A percentile compares a stretch with the other conserved stretches of the same genome.
These are phyloP conservation scores for Kwoniella shivajii DNA, from an alignment of 1,284 basidiomycete species.

Conservation along the genomic window DNA sequence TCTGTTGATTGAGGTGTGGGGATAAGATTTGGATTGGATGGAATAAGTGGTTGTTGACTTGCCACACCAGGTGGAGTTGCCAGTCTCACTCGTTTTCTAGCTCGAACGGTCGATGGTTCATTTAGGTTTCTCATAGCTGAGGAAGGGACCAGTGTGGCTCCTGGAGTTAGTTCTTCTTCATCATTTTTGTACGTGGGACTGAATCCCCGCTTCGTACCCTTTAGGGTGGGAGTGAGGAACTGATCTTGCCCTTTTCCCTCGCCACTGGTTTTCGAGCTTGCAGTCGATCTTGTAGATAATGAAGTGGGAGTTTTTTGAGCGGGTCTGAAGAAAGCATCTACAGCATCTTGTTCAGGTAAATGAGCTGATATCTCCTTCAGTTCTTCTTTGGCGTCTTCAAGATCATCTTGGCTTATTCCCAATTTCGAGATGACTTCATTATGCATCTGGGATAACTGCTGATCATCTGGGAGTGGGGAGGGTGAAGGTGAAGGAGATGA, in stretches of 20 bases:
- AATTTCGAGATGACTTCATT: slow-evolving; percentile 3
- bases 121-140: slow-evolving; percentile 4
- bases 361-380: slow-evolving; percentile 21
- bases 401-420: slow-evolving; percentile 14
- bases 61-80: slow-evolving; percentile 19
- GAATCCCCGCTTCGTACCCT: slow-evolving; percentile 13
- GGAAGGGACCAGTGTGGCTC: not conserved
- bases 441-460: slow-evolving; percentile 7
- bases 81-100: slow-evolving; percentile 27
- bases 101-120: slow-evolving; percentile 3
- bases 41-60: slow-evolving; percentile 14
- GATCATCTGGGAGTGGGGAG: not conserved
- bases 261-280: slow-evolving; percentile 1
- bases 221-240: slow-evolving; percentile 7
- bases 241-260: not conserved
- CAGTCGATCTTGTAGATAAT: not conserved
- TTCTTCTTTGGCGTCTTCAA: slow-evolving; percentile 25
- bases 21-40: slow-evolving; percentile 12
- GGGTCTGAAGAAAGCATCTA: slow-evolving; percentile 17
- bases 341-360: slow-evolving; percentile 11
- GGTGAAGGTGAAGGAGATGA: slow-evolving; percentile 17
- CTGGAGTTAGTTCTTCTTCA: slow-evolving; percentile 7
- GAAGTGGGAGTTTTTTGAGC: slow-evolving; percentile 14
- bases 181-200: slow-evolving; percentile 27
- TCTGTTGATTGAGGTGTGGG: slow-evolving; percentile 12